Evolutionary conservation across 2,329 filamentous ascomycete genomes (phyloP), one percentile per base, ranked within the genome.

Genomic region (Cadophora sp.): DNA sequence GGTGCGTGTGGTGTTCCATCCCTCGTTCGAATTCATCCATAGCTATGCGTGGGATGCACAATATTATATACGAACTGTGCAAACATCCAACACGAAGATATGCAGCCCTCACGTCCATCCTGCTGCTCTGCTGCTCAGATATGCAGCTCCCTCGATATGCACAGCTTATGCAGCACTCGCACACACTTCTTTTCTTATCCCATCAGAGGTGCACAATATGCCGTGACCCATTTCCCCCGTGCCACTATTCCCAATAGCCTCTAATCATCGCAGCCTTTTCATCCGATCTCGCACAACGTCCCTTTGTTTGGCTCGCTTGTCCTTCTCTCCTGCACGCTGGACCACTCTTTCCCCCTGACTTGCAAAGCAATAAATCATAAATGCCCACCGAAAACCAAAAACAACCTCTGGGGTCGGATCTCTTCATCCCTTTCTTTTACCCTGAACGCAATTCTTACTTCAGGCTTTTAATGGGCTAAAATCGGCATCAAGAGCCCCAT

Each of bases 401-500:
- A 56, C 30, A 56, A 22, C 53, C 30, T 39, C 53, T 36, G 33
- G 30, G 18, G 53, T 8, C 30, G 53, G 53, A 56, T 39, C 30
- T 14, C 18, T 39, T 22, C 53, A 56, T 22, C 33, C 53, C n/a
- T 56, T 56, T 39, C 53, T n/a, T 56, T 56, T 39, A 41, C 33
- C 33, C 30, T 39, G 53, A 56, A 56, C 33, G n/a, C 33, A 22
- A 16, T 39, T 16, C n/a, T 36, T 39, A 39, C 20, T 16, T 56
- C 33, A 39, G 18, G 30, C 53, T 56, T 33, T 39, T 4, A 22
- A 22, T 22, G 18, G 53, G 33, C n/a, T 39, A 56, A 56, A 56
- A 22, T 22, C 53, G 13, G 53, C 53, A 56, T 39, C 18, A 41
- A 41, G 53, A 56, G 53, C 53, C 51, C 51, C 51, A 55, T 55